A percentile compares a stretch with the other conserved stretches of the same genome.
These are phyloP conservation scores for Colletotrichum coccodes DNA, from an alignment of 2,329 filamentous ascomycete genomes.

Conservation along the genomic window DNA sequence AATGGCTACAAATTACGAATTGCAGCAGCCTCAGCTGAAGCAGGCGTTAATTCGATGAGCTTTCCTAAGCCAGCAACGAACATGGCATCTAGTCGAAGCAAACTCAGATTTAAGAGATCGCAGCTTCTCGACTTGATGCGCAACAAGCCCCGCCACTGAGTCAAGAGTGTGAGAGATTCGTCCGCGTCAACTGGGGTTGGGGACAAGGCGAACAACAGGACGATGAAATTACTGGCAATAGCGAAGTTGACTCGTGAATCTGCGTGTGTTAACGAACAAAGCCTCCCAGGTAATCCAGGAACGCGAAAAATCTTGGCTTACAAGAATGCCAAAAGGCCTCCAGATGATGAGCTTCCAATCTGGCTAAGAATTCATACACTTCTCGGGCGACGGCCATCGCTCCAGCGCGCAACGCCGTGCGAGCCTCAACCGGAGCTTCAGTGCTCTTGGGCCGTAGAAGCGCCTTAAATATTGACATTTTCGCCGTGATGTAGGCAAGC, in stretches of 20 bases:
- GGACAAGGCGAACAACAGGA: slow-evolving; percentile 4
- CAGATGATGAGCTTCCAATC: slow-evolving; percentile 9
- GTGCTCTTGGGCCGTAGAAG: slow-evolving; percentile 10
- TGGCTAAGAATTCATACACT: slow-evolving; percentile 19
- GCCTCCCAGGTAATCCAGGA: neutral
- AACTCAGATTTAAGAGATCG: slow-evolving; percentile 10
- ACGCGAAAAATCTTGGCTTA: neutral
- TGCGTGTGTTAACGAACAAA: neutral
- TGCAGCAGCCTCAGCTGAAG: slow-evolving; percentile 5
- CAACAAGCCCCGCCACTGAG: slow-evolving; percentile 14
- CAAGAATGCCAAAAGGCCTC: slow-evolving; percentile 28
- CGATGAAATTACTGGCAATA: slow-evolving; percentile 22
- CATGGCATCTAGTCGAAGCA: slow-evolving; percentile 14
- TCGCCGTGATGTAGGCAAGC: slow-evolving; percentile 19
- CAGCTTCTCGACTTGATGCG: slow-evolving; percentile 29
- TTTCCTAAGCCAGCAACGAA: slow-evolving; percentile 23
- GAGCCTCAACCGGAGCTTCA: slow-evolving; percentile 4
- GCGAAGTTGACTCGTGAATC: slow-evolving; percentile 26
- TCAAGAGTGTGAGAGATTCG: neutral
- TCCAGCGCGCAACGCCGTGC: slow-evolving; percentile 4
- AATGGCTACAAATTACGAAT: neutral
- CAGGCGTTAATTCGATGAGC: slow-evolving; percentile 11
- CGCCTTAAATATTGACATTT: slow-evolving; percentile 9
- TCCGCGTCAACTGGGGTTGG: neutral
- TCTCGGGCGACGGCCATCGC: slow-evolving; percentile 19